A percentile compares a stretch with the other conserved stretches of the same genome.
Conservation (phyloP, 805 yeast genomes). For the Metschnikowia orientalis region DNA sequence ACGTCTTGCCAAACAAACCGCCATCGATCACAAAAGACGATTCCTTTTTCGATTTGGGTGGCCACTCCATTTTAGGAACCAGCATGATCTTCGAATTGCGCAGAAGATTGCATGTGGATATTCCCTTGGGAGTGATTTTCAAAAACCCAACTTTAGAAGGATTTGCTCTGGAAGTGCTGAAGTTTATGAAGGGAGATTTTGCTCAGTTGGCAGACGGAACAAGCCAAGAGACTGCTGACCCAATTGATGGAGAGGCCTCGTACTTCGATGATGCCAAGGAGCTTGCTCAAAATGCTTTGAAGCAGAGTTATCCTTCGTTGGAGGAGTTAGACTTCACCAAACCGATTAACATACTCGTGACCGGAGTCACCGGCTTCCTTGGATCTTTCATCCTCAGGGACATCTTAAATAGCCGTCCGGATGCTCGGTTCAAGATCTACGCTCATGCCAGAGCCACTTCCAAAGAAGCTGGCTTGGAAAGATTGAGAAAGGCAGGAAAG, state of each 20-base stretch:
- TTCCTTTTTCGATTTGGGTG: slow-evolving; percentile 95
- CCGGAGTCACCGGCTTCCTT: slow-evolving; percentile 95
- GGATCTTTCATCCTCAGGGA: slow-evolving; percentile 87
- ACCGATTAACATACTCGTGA: slow-evolving; percentile 64
- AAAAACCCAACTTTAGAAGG: slow-evolving; percentile 79
- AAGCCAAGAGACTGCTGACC: slow-evolving; percentile 12
- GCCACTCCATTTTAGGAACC: slow-evolving; percentile 95
- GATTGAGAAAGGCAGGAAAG: slow-evolving; percentile 69
- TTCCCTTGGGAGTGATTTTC: slow-evolving; percentile 88
- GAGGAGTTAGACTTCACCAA: slow-evolving; percentile 30
- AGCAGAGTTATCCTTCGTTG: slow-evolving; percentile 44
- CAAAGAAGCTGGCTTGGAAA: slow-evolving; percentile 63
- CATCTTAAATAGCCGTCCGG: slow-evolving; percentile 52
- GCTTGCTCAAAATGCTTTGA: slow-evolving; percentile 39
- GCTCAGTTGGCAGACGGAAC: slow-evolving; percentile 37
- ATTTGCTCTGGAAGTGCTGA: slow-evolving; percentile 71
- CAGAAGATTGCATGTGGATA: slow-evolving; percentile 67
- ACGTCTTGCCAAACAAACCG: slow-evolving; percentile 80
- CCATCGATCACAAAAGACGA: slow-evolving; percentile 72
- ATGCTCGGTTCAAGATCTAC: slow-evolving; percentile 51
- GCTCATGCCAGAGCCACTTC: slow-evolving; percentile 90
- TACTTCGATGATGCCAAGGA: slow-evolving; percentile 75
- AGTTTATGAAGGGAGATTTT: slow-evolving; percentile 47
- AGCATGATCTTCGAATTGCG: slow-evolving; percentile 92
- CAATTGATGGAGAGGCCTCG: slow-evolving; percentile 5